phyloP scores from a whole-genome alignment of 2,329 filamentous ascomycete species.

The Calonectria hawksworthii region DNA sequence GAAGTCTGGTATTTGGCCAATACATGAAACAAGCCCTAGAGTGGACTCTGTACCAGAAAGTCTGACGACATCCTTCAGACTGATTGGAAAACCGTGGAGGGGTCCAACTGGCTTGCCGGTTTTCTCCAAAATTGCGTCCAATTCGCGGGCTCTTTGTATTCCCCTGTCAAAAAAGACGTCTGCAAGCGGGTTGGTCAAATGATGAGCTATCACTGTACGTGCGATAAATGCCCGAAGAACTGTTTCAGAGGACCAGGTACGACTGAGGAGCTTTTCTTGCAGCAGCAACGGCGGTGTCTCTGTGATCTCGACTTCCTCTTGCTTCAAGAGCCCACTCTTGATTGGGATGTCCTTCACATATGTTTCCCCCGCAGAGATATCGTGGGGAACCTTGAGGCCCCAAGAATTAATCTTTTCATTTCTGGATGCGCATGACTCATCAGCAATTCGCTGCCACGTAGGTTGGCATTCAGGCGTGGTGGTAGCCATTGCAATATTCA shows the following conservation, averaged over 20 bases:
- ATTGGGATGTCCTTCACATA: background rate
- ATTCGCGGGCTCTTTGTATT: background rate
- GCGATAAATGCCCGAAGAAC: background rate
- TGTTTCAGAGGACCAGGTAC: background rate
- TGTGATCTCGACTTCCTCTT: conserved; percentile 8
- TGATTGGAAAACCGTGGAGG: conserved; percentile 12
- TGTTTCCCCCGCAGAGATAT: background rate
- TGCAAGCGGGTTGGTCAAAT: background rate
- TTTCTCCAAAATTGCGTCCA: background rate
- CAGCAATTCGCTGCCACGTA: background rate
- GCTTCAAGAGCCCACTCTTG: background rate
- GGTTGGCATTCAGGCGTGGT: conserved; percentile 37
- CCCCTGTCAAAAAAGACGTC: background rate
- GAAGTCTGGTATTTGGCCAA: background rate
- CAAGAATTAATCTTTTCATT: conserved; percentile 17
- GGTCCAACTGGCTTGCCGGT: background rate
- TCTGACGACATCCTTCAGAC: background rate
- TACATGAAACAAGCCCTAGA: background rate
- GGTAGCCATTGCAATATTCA: too few relatives aligned
- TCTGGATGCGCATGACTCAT: background rate
- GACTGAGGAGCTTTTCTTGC: background rate
- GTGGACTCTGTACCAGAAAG: background rate
- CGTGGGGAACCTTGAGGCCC: background rate
- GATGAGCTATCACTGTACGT: background rate
- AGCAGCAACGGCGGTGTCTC: background rate